Evolutionary conservation across 2,329 filamentous ascomycete species (phyloP), one percentile per base, ranked within the genome.

Genomic region (Karstenula rhodostoma): DNA sequence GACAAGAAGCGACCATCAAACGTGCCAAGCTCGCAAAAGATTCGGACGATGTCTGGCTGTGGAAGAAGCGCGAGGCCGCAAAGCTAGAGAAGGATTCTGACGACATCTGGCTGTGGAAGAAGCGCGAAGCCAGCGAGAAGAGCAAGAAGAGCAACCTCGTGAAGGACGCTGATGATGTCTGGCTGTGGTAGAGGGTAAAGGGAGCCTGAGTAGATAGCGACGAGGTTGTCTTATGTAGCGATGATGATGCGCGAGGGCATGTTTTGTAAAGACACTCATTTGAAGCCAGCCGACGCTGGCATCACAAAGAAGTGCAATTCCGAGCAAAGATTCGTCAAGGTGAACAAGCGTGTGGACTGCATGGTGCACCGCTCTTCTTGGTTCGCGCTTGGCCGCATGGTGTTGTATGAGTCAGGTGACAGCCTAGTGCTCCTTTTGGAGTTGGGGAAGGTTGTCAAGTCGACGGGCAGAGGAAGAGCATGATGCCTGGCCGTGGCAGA

Each of bases 291-390:
- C 60, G 80, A 83, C 67, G 78, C 81, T 0, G 1, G 72, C 83
- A 0, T 82, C 79, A 56, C 76, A 82, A 63, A 75, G 56, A n/a
- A 62, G 27, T 80, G 40, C 71, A 78, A 19, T 43, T 6, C 62
- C 79, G 79, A 0, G 81, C 80, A 4, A 76, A 79, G 51, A 83
- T 82, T 61, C 83, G 83, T 69, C 64, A 82, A 12, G 66, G 65
- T 37, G 40, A 29, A 17, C 35, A 10, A 35, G 33, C 4, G 9
- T 35, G 15, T 35, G 33, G 33, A 35, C 15, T 35, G 10, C 10
- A 12, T 35, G 33, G 33, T 35, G n/a, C n/a, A n/a, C 33, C 9
- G 33, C 33, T 35, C 9, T 2, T 35, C 33, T 12, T 13, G 15
- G 33, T 9, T 7, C 3, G 2, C 15, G 9, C 33, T 35, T n/a